These are phyloP conservation scores for Coniochaeta ligniaria DNA, from an alignment of 2,329 filamentous ascomycete species.

Conservation along the genomic window DNA sequence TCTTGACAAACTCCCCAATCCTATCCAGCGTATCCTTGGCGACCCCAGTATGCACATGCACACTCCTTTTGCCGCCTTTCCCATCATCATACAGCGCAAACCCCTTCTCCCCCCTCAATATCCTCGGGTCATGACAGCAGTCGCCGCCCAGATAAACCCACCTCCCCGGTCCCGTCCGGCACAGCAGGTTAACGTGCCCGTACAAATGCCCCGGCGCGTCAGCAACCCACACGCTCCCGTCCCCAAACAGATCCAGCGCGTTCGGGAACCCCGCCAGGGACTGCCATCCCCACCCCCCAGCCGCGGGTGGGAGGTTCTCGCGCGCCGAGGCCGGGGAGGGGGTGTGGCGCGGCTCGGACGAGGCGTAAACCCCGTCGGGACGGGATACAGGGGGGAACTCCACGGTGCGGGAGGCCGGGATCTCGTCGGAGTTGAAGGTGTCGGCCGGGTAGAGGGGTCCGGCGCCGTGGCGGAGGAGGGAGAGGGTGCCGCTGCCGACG, in stretches of 20 bases:
- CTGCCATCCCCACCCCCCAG: slow-evolving; percentile 27
- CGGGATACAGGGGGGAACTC: slow-evolving; percentile 30
- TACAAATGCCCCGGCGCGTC: slow-evolving; percentile 43
- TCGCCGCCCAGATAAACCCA: slow-evolving; percentile 46
- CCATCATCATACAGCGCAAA: slow-evolving; percentile 43
- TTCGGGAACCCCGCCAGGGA: slow-evolving; percentile 34
- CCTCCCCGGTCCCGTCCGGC: slow-evolving; percentile 24
- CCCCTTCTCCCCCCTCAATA: slow-evolving; percentile 41
- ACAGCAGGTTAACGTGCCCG: slow-evolving; percentile 43
- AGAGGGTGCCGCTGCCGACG: slow-evolving; percentile 38
- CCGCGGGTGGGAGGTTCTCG: slow-evolving; percentile 11
- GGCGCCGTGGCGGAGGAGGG: slow-evolving; percentile 27
- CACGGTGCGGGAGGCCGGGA: slow-evolving; percentile 22
- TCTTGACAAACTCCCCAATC: slow-evolving; percentile 28
- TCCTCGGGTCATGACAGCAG: slow-evolving; percentile 42
- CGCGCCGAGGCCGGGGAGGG: slow-evolving; percentile 4
- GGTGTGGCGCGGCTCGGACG: slow-evolving; percentile 13
- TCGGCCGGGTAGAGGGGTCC: slow-evolving; percentile 19
- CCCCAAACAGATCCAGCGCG: slow-evolving; percentile 37
- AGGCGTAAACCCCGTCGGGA: background rate
- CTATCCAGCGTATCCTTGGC: slow-evolving; percentile 33
- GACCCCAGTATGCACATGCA: slow-evolving; percentile 39
- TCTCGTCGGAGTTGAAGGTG: slow-evolving; percentile 21
- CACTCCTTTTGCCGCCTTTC: slow-evolving; percentile 34
- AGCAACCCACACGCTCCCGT: slow-evolving; percentile 37